Percentiles rank a stretch among this genome's conserved stretches.
Evolutionary conservation across 108 stramenopile species (phyloP).

Genomic region (Stephanodiscus minutulus): DNA sequence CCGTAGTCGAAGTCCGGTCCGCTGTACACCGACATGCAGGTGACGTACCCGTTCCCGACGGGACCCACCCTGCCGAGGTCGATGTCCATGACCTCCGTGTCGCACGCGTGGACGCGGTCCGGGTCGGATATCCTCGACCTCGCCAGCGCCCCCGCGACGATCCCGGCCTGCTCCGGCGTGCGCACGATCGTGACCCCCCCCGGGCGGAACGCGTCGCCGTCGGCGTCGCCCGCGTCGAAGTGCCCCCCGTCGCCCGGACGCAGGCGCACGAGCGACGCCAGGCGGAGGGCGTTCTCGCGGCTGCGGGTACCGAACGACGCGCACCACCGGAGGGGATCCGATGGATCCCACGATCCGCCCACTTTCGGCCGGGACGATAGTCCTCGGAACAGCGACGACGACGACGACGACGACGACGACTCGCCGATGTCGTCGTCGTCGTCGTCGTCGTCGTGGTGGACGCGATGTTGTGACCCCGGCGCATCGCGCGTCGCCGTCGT

Average conservation of each 20-base stretch:
- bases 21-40: conserved; percentile 89
- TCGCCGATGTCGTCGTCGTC: background rate
- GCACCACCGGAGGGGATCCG: conserved; percentile 63
- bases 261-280: conserved; percentile 48
- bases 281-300: conserved; percentile 34
- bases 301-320: conserved; percentile 70
- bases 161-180: conserved; percentile 67
- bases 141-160: conserved; percentile 62
- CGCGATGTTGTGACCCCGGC: no score
- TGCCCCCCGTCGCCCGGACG: conserved; percentile 73
- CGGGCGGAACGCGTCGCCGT: background rate
- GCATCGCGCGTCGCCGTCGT: background rate
- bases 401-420: no score
- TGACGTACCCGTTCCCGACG: conserved; percentile 96
- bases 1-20: conserved; percentile 94
- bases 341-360: conserved; percentile 71
- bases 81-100: conserved; percentile 98
- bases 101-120: conserved; percentile 84
- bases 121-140: conserved; percentile 29
- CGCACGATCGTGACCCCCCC: conserved; percentile 62
- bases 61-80: conserved; percentile 86
- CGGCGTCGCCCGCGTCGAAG: conserved; percentile 9
- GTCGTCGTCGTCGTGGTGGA: background rate
- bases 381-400: conserved; percentile 4
- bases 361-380: conserved; percentile 20